Percentiles rank a stretch among this genome's conserved stretches.
These are phyloP conservation scores for Lactarius sanguifluus DNA, from an alignment of 768 basidiomycete genomes.

Conservation along the genomic window DNA sequence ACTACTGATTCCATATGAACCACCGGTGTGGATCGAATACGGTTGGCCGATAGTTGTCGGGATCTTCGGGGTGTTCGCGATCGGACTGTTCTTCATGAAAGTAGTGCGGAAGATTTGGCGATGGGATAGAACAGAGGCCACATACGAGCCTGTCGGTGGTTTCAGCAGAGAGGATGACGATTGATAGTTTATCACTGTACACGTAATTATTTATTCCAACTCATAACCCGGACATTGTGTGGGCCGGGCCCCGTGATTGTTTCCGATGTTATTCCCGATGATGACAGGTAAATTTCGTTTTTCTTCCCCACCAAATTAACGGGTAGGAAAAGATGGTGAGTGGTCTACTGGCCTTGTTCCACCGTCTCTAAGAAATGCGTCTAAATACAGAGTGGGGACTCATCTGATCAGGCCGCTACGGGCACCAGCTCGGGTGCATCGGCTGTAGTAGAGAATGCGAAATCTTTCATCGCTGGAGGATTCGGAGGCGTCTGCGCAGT, in stretches of 20 bases:
- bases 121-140: conserved; percentile 75
- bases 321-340: conserved; percentile 16
- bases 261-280: not conserved
- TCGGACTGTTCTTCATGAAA: conserved; percentile 64
- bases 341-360: not conserved
- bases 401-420: conserved; percentile 15
- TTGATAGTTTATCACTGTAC: conserved; percentile 13
- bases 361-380: not conserved
- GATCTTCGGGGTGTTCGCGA: conserved; percentile 55
- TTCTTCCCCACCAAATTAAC: not conserved
- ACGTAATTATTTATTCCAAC: not conserved
- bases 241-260: not conserved
- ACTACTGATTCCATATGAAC: conserved; percentile 80
- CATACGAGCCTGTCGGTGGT: conserved; percentile 88
- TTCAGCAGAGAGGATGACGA: conserved; percentile 61
- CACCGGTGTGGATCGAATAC: conserved; percentile 80
- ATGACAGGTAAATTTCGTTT: not conserved
- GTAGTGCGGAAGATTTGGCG: conserved; percentile 71
- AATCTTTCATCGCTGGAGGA: conserved; percentile 92
- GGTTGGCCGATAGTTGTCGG: conserved; percentile 68
- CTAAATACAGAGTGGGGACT: conserved; percentile 21
- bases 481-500: conserved; percentile 88
- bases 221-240: not conserved
- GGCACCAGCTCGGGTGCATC: conserved; percentile 28
- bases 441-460: conserved; percentile 47